Percentiles rank a stretch among this genome's conserved stretches.
Conservation (phyloP, 2,329 filamentous ascomycete genomes). For the Emergomyces africanus region DNA sequence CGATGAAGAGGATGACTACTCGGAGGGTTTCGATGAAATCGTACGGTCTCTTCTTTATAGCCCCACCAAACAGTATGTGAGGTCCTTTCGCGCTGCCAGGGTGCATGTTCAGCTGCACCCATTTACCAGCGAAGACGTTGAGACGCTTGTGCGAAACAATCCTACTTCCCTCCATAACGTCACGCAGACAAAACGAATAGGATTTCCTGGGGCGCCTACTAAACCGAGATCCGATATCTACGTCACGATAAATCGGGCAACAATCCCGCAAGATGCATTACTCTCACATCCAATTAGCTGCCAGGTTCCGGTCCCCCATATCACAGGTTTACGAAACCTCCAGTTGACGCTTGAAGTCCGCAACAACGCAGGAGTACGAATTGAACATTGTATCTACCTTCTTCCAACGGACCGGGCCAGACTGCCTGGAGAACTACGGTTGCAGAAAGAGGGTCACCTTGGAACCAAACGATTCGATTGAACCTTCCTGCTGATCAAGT, state of each 20-base stretch:
- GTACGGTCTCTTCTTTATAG: slow-evolving; percentile 63
- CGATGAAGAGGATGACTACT: slow-evolving; percentile 45
- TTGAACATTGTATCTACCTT: slow-evolving; percentile 81
- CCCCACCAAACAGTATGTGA: slow-evolving; percentile 59
- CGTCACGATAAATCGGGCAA: slow-evolving; percentile 65
- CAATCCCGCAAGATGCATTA: slow-evolving; percentile 55
- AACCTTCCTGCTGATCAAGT: slow-evolving; percentile 70
- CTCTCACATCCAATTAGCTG: slow-evolving; percentile 62
- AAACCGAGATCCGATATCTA: slow-evolving; percentile 91
- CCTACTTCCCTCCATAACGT: slow-evolving; percentile 78
- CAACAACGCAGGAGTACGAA: slow-evolving; percentile 60
- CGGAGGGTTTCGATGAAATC: slow-evolving; percentile 59
- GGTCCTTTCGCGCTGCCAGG: slow-evolving; percentile 58
- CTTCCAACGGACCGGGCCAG: slow-evolving; percentile 64
- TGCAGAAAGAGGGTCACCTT: slow-evolving; percentile 63
- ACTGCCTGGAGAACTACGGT: slow-evolving; percentile 84
- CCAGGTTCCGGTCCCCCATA: slow-evolving; percentile 59
- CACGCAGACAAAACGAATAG: slow-evolving; percentile 72
- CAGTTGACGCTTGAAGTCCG: slow-evolving; percentile 86
- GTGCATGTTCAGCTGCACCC: slow-evolving; percentile 67
- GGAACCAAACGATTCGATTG: slow-evolving; percentile 80
- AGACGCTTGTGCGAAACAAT: slow-evolving; percentile 68
- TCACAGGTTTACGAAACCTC: slow-evolving; percentile 57
- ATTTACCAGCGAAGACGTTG: slow-evolving; percentile 66
- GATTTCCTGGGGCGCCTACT: slow-evolving; percentile 82